Percentiles rank a stretch among this genome's conserved stretches.
Evolutionary conservation across 108 stramenopile species (phyloP).

Genomic region (Skeletonema costatum): DNA sequence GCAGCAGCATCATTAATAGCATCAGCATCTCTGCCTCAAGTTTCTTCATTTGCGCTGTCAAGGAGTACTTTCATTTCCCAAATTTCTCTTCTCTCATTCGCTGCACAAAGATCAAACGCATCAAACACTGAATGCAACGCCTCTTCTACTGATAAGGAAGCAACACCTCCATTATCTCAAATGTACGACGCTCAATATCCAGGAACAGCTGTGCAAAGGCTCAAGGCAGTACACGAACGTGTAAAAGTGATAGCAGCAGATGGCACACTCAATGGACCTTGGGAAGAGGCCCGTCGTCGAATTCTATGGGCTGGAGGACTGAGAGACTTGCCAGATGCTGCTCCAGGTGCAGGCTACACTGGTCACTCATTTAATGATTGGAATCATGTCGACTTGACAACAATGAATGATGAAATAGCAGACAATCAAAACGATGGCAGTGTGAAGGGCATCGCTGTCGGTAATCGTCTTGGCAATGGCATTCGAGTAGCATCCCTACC

Average conservation of each 20-base stretch:
- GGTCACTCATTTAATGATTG: slow-evolving; percentile 92
- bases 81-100: neutral
- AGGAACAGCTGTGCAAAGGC: slow-evolving; percentile 79
- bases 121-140: slow-evolving; percentile 10
- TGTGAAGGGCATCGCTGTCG: slow-evolving; percentile 77
- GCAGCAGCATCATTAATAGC: neutral
- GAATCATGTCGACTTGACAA: slow-evolving; percentile 91
- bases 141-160: neutral
- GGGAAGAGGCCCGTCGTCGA: slow-evolving; percentile 81
- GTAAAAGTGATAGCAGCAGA: slow-evolving; percentile 56
- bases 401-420: slow-evolving; percentile 74
- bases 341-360: slow-evolving; percentile 89
- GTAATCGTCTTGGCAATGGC: slow-evolving; percentile 82
- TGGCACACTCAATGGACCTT: slow-evolving; percentile 53
- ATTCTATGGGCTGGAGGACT: slow-evolving; percentile 92
- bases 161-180: neutral
- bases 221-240: slow-evolving; percentile 64
- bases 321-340: slow-evolving; percentile 65
- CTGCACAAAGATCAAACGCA: neutral
- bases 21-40: neutral
- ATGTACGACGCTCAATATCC: slow-evolving; percentile 69
- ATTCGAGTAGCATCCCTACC: slow-evolving; percentile 82
- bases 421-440: slow-evolving; percentile 83
- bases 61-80: neutral
- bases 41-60: neutral